Evolutionary conservation across 768 basidiomycete genomes (phyloP), one percentile per base, ranked within the genome.

Genomic region (Tephrocybe sp.): DNA sequence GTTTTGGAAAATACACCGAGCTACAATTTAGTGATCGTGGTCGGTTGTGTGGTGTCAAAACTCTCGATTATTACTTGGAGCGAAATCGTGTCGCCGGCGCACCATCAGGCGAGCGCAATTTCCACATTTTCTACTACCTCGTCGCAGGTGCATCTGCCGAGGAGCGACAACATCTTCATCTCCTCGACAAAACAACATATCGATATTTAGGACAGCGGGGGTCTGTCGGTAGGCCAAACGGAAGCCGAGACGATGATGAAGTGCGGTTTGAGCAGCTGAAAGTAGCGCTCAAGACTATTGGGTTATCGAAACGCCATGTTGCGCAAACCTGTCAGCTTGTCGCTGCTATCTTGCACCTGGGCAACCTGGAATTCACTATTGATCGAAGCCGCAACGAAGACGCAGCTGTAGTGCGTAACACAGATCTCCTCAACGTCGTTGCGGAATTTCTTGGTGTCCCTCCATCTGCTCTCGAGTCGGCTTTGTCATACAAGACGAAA

Each of bases 61-160:
- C 93, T 0, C 84, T 98, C 55, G 94, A 98, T 64, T 98, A 99
- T 71, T 96, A 96, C 69, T 80, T 99, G 44, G 93, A 98, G 66
- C 77, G 90, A 46, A 90, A 86, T 58, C 84, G 94, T 9, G 92
- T 98, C n/a, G 80, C 92, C 5, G 83, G 84, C 18, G 82, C 89
- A 0, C 89, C 92, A 0, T 89, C 87, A 0, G 94, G 93, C 47
- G 95, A 99, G 68, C 83, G 95, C 9, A 98, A 97, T 57, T 98
- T 98, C 65, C 94, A 99, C 67, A 93, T 96, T 28, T 97, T 98
- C 69, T 98, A 98, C 65, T 97, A 97, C 66, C 82, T 99, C 60
- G 84, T 95, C 51, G 88, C 92, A 0, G 96, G 97, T 21, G 93
- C 94, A 1, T 83, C 87, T 0, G 62, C 80, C 0, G 97, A 98